These are phyloP conservation scores for Albifimbria verrucaria DNA, from an alignment of 2,329 filamentous ascomycete species.

Conservation along the genomic window DNA sequence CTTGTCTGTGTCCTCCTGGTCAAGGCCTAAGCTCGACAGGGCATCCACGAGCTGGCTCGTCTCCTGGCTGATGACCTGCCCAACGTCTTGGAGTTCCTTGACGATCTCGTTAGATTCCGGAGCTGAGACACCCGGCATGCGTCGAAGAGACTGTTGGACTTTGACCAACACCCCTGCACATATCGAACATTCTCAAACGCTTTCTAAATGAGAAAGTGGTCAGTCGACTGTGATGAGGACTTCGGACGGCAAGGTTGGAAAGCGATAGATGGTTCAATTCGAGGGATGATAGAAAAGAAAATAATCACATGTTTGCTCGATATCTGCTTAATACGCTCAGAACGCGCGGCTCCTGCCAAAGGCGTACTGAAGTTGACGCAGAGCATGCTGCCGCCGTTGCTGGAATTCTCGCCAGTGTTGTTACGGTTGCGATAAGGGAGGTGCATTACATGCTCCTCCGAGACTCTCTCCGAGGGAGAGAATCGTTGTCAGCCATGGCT, in stretches of 20 bases:
- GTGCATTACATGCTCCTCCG: background rate
- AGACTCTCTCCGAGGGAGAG: background rate
- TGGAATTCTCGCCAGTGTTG: background rate
- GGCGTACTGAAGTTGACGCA: conserved; percentile 37
- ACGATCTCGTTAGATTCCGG: conserved; percentile 31
- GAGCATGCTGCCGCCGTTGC: conserved; percentile 22
- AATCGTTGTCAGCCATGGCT: background rate
- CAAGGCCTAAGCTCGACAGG: conserved; percentile 31
- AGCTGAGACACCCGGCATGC: conserved; percentile 35
- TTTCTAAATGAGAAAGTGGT: conserved; percentile 26
- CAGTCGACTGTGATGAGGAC: background rate
- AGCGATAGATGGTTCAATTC: no score
- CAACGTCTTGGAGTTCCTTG: conserved; percentile 31
- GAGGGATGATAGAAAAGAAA: background rate
- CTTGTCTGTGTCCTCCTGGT: conserved; percentile 35
- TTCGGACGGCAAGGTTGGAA: background rate
- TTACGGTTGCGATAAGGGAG: background rate
- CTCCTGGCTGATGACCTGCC: conserved; percentile 34
- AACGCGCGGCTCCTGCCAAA: conserved; percentile 31
- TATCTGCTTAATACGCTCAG: conserved; percentile 34
- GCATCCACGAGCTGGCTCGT: conserved; percentile 35
- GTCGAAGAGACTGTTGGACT: conserved; percentile 34
- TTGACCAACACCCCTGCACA: conserved; percentile 32
- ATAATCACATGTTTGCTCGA: conserved; percentile 33
- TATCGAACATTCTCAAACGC: conserved; percentile 30